phyloP scores from a whole-genome alignment of 192 early-diverging fungal species.

The Podila verticillata region DNA sequence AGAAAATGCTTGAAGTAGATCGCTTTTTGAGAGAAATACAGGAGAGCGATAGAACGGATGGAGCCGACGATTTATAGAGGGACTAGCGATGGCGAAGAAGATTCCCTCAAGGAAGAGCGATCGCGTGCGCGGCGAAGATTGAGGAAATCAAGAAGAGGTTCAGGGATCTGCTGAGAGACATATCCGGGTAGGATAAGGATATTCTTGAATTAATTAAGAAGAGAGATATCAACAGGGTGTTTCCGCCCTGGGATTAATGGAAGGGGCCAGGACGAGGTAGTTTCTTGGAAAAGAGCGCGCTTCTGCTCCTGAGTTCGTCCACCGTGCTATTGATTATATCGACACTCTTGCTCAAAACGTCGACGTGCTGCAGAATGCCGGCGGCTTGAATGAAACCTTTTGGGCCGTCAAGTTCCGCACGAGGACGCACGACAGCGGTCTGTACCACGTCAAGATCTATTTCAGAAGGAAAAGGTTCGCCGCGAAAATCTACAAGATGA shows the following conservation, averaged over 20 bases:
- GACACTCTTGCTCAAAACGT: not conserved
- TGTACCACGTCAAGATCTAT: not conserved
- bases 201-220: not conserved
- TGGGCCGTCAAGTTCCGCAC: not conserved
- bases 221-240: not conserved
- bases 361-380: not conserved
- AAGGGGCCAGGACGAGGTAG: not conserved
- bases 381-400: not conserved
- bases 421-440: not conserved
- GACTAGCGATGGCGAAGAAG: too few relatives aligned
- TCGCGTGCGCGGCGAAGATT: too few relatives aligned
- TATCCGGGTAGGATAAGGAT: not conserved
- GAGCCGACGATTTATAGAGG: not conserved
- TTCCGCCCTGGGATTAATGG: not conserved
- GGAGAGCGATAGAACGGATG: too few relatives aligned
- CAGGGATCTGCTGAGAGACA: too few relatives aligned
- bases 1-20: not conserved
- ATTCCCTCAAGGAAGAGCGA: too few relatives aligned
- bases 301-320: not conserved
- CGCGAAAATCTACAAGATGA: not conserved
- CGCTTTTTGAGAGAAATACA: not conserved
- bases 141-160: too few relatives aligned
- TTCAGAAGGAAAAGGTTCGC: not conserved
- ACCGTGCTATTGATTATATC: not conserved
- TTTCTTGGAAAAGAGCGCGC: not conserved